phyloP scores from a whole-genome alignment of 2,329 filamentous ascomycete genomes.

The Macrophomina phaseolina region DNA sequence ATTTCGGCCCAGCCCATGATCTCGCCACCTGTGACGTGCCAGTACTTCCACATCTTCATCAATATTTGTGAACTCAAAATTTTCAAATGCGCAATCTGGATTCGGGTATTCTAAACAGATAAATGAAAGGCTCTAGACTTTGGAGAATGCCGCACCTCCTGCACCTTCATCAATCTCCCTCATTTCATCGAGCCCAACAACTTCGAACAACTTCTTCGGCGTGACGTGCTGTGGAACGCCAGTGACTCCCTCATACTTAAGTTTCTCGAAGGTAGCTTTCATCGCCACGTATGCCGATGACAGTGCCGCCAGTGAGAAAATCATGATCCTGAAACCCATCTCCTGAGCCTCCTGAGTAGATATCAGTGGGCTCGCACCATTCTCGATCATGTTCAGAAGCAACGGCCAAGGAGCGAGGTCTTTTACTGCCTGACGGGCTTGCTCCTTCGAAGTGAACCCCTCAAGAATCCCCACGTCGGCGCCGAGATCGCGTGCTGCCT shows the following conservation, averaged over 20 bases:
- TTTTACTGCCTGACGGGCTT: conserved; percentile 55
- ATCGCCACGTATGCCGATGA: conserved; percentile 56
- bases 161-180: not conserved
- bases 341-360: conserved; percentile 58
- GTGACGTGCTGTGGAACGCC: conserved; percentile 53
- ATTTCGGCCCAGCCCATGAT: not conserved
- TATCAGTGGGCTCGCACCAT: conserved; percentile 61
- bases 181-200: conserved; percentile 53
- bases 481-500: conserved; percentile 58
- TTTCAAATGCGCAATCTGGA: not conserved
- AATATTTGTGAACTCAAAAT: not conserved
- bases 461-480: conserved; percentile 68
- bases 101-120: not conserved
- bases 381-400: conserved; percentile 64
- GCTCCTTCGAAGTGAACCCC: conserved; percentile 58
- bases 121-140: not conserved
- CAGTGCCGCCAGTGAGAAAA: conserved; percentile 59
- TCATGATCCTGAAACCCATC: conserved; percentile 65
- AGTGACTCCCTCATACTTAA: conserved; percentile 48
- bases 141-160: not conserved
- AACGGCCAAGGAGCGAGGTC: conserved; percentile 58
- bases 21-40: not conserved
- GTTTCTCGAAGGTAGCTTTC: conserved; percentile 42
- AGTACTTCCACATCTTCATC: not conserved
- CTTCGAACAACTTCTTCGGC: conserved; percentile 57